Evolutionary conservation across 2,329 filamentous ascomycete species (phyloP), one percentile per base, ranked within the genome.

Genomic region (Aureobasidium vineae): DNA sequence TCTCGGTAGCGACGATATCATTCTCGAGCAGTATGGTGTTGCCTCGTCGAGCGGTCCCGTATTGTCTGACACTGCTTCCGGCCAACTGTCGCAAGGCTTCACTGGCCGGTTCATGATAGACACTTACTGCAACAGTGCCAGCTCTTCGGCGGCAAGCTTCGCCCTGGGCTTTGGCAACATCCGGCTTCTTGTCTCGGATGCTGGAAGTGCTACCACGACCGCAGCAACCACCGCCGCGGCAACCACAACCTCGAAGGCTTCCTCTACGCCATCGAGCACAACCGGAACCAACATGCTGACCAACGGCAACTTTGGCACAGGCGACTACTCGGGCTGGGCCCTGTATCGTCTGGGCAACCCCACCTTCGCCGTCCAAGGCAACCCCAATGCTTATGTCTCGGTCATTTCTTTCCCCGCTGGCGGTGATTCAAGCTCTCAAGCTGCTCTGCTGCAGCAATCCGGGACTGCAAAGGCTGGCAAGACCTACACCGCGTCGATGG

Each of bases 51-150:
- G 61, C 50, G 61, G 61, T 47, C 5, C 61, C 3, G 33, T 45
- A 11, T 21, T 65, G 15, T 65, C 61, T 16, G 61, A 65, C 16
- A 36, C 38, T 36, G 61, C 61, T 31, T 56, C 61, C 15, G 61
- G 61, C 26, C 19, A 7, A 38, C n/a, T 56, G 1, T 45, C 38
- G 13, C 19, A 26, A 23, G 61, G 15, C 10, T 65, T 65, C 50
- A 54, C 61, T 47, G 61, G 61, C 41, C 13, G 31, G 7, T 54
- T 65, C 49, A 31, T 38, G 49, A 56, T 65, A n/a, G 50, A 56
- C n/a, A 65, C 61, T 13, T 65, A 65, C n/a, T 65, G 61, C 50
- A 65, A 64, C 61, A 64, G 61, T 31, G 40, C 36, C 8, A 56
- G 50, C 40, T 45, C 49, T 36, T 54, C 61, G n/a, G 49, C 49